Percentiles rank a stretch among this genome's conserved stretches.
Evolutionary conservation across 2,329 filamentous ascomycete species (phyloP).

Genomic region (Aspergillus aculeatinus): DNA sequence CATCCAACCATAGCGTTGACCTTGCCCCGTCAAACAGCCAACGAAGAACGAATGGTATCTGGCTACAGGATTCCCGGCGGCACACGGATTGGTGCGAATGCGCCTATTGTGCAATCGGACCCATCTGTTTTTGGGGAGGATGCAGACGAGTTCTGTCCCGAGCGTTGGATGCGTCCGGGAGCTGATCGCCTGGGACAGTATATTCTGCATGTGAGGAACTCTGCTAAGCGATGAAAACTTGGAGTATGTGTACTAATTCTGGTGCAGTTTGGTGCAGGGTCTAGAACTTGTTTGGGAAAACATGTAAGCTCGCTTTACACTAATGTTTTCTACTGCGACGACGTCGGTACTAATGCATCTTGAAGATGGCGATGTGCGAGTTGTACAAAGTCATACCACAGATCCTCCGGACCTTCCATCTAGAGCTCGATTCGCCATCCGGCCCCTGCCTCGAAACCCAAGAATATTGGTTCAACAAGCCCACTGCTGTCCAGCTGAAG

Average conservation of each 20-base stretch:
- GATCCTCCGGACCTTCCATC: conserved; percentile 8
- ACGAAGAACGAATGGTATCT: conserved; percentile 2
- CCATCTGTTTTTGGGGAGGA: conserved; percentile 3
- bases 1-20: conserved; percentile 29
- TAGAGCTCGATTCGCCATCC: conserved; percentile 9
- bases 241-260: background rate
- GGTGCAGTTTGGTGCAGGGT: conserved; percentile 10
- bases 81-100: conserved; percentile 10
- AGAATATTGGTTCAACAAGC: conserved; percentile 19
- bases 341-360: background rate
- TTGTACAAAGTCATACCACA: conserved; percentile 18
- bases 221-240: no score
- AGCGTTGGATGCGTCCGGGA: conserved; percentile 1
- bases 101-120: conserved; percentile 9
- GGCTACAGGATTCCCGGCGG: conserved; percentile 14
- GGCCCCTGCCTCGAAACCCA: conserved; percentile 6
- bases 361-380: conserved; percentile 17
- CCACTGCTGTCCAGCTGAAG: conserved; percentile 2
- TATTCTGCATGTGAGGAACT: conserved; percentile 6
- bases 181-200: conserved; percentile 1
- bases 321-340: background rate
- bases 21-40: conserved; percentile 22
- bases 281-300: conserved; percentile 14
- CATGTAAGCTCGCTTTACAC: conserved; percentile 3
- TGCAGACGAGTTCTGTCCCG: background rate